A percentile compares a stretch with the other conserved stretches of the same genome.
Evolutionary conservation across 768 basidiomycete genomes (phyloP).

Genomic region (Suillus weaverae): DNA sequence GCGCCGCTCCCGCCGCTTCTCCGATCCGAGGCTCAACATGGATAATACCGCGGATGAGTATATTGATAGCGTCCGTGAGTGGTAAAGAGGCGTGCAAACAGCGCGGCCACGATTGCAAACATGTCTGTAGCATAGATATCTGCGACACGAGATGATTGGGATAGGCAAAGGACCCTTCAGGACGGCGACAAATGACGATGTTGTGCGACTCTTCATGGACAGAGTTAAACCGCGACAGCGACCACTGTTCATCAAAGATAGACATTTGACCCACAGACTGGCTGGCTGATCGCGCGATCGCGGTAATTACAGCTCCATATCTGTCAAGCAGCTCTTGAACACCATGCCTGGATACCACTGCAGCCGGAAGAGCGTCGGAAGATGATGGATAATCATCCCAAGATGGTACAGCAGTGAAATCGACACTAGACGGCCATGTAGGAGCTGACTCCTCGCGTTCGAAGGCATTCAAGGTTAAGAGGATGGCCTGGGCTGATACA

Average conservation of each 20-base stretch:
- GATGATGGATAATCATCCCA: slow-evolving; percentile 71
- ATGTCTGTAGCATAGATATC: slow-evolving; percentile 70
- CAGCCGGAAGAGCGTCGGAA: slow-evolving; percentile 57
- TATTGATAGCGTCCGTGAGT: slow-evolving; percentile 65
- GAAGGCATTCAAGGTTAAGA: slow-evolving; percentile 67
- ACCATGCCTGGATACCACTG: slow-evolving; percentile 59
- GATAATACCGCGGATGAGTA: slow-evolving; percentile 78
- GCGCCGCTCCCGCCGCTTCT: slow-evolving; percentile 63
- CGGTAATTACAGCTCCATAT: slow-evolving; percentile 53
- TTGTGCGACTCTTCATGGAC: slow-evolving; percentile 69
- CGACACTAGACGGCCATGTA: slow-evolving; percentile 74
- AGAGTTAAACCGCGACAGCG: slow-evolving; percentile 48
- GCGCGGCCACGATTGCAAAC: slow-evolving; percentile 85
- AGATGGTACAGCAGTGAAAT: slow-evolving; percentile 56
- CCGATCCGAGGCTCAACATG: slow-evolving; percentile 79
- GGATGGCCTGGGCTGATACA: slow-evolving; percentile 74
- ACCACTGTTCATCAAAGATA: slow-evolving; percentile 85
- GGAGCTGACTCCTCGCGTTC: slow-evolving; percentile 74
- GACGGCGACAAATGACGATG: slow-evolving; percentile 65
- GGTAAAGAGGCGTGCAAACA: slow-evolving; percentile 59
- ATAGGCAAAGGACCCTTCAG: slow-evolving; percentile 66
- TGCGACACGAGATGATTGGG: slow-evolving; percentile 57
- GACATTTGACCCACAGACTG: slow-evolving; percentile 73
- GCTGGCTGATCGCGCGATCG: slow-evolving; percentile 59
- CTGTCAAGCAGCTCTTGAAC: slow-evolving; percentile 75